Percentiles rank a stretch among this genome's conserved stretches.
Evolutionary conservation across 192 early-diverging fungal genomes (phyloP).

Genomic region (Coemansia asiatica): DNA sequence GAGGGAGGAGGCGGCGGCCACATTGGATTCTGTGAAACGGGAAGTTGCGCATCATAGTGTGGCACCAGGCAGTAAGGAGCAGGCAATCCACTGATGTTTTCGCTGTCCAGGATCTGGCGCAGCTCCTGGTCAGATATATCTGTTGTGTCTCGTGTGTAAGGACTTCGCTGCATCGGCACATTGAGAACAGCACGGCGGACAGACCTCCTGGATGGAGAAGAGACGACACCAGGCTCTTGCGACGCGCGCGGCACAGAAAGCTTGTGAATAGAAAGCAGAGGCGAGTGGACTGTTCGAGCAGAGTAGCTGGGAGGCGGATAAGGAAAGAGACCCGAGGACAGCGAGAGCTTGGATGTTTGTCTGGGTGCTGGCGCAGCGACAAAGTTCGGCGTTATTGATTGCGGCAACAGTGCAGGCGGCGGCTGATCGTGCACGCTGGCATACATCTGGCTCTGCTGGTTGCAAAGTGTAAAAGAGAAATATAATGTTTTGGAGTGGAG

Average conservation of each 20-base stretch:
- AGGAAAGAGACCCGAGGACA: slow-evolving; percentile 28
- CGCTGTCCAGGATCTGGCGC: slow-evolving; percentile 55
- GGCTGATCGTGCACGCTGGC: slow-evolving; percentile 52
- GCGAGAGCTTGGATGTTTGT: slow-evolving; percentile 32
- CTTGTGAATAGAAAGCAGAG: slow-evolving; percentile 22
- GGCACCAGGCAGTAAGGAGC: slow-evolving; percentile 50
- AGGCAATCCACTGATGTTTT: slow-evolving; percentile 53
- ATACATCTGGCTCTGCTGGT: slow-evolving; percentile 36
- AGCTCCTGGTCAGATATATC: slow-evolving; percentile 56
- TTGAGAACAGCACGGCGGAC: slow-evolving; percentile 41
- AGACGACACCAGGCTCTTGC: slow-evolving; percentile 19
- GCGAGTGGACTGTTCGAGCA: slow-evolving; percentile 14
- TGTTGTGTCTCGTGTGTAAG: slow-evolving; percentile 53
- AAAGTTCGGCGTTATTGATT: slow-evolving; percentile 37
- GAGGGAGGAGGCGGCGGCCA: slow-evolving; percentile 18
- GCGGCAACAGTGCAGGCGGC: slow-evolving; percentile 49
- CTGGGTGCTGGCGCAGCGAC: slow-evolving; percentile 29
- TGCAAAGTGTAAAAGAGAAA: slow-evolving; percentile 8
- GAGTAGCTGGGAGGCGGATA: slow-evolving; percentile 22
- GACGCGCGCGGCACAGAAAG: slow-evolving; percentile 25
- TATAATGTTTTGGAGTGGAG: slow-evolving; percentile 9
- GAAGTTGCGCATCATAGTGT: slow-evolving; percentile 41
- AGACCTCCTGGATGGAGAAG: slow-evolving; percentile 30
- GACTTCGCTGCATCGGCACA: slow-evolving; percentile 50
- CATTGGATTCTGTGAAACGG: slow-evolving; percentile 24